Base-by-base conservation (phyloP, 495 filamentous ascomycete species). In the Emericellopsis terricola region DNA sequence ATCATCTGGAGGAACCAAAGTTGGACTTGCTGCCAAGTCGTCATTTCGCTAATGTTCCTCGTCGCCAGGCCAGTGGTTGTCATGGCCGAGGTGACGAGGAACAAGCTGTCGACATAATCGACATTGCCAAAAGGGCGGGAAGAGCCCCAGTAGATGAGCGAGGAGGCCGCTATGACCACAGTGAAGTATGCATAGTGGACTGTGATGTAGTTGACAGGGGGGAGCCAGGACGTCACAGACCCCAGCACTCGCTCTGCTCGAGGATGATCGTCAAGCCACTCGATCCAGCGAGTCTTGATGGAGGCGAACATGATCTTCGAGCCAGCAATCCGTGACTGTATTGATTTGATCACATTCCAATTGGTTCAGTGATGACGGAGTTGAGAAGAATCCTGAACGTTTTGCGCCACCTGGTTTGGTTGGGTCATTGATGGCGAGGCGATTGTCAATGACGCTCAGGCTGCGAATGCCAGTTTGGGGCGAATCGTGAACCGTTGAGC, bases 11-110 rank as follows among this genome's bases (percentile, higher is more conserved):
- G 59, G 3, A 74, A 15, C 50, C 82, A 89, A 8, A 91, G 64
- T 11, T 87, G 46, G 8, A 68, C 50, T 45, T 92, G 85, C 46
- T 92, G 85, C 48, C 76, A 79, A 1, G 71, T 78, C 26, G 80
- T 89, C 40, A 92, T 56, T 31, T 69, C 59, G 35, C 71, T 80
- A 36, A 75, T 37, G 49, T 69, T 53, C 50, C 76, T 66, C 15
- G 72, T 80, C 38, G 81, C 82, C 20, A 85, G 56, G 0, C 78
- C 78, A 20, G 84, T 77, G 33, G 74, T 64, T 11, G 81, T 86
- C 70, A 89, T 87, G 16, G 83, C 81, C 40, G 71, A 79, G 28
- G 79, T 70, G 29, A 70, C 68, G 24, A 91, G 50, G 46, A 87
- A 94, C 8, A 92, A 56, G 9, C 73, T 66, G 48, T 92, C 79